Conservation (phyloP, 2,329 filamentous ascomycete genomes). For the Exophiala calicioides region DNA sequence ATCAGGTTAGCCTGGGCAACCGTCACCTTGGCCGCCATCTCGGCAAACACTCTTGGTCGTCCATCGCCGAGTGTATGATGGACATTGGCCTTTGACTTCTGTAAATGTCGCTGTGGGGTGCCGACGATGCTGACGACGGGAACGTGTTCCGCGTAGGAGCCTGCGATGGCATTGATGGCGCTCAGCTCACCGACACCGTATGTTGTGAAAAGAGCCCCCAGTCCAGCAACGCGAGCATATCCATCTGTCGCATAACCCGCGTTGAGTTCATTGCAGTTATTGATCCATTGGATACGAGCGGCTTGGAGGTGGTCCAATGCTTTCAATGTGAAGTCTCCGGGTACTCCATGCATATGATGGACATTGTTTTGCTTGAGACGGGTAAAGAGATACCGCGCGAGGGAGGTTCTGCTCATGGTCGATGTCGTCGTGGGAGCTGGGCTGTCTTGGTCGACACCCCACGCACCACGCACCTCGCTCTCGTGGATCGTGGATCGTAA, state of each 20-base stretch:
- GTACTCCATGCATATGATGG: conserved; percentile 52
- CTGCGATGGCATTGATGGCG: conserved; percentile 39
- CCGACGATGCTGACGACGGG: conserved; percentile 63
- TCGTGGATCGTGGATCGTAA: too few species aligned
- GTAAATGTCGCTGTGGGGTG: conserved; percentile 52
- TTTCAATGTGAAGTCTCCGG: conserved; percentile 46
- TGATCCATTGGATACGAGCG: conserved; percentile 57
- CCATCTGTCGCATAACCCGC: conserved; percentile 74
- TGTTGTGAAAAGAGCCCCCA: conserved; percentile 51
- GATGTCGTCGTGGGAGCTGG: too few species aligned
- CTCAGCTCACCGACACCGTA: conserved; percentile 59
- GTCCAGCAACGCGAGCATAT: conserved; percentile 62
- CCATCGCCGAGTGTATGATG: conserved; percentile 46
- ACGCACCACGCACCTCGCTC: too few species aligned
- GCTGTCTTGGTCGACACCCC: too few species aligned
- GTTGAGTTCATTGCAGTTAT: conserved; percentile 64
- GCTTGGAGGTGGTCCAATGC: conserved; percentile 59
- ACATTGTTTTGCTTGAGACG: conserved; percentile 52
- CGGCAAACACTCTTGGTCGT: conserved; percentile 52
- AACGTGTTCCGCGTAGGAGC: conserved; percentile 60
- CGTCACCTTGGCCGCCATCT: conserved; percentile 53
- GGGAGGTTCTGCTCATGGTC: conserved; percentile 8
- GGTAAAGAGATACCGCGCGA: conserved; percentile 53
- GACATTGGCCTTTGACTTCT: conserved; percentile 41
- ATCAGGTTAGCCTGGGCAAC: conserved; percentile 49